A percentile compares a stretch with the other conserved stretches of the same genome.
phyloP scores from a whole-genome alignment of 2,329 filamentous ascomycete species.

The Botryotinia calthae region DNA sequence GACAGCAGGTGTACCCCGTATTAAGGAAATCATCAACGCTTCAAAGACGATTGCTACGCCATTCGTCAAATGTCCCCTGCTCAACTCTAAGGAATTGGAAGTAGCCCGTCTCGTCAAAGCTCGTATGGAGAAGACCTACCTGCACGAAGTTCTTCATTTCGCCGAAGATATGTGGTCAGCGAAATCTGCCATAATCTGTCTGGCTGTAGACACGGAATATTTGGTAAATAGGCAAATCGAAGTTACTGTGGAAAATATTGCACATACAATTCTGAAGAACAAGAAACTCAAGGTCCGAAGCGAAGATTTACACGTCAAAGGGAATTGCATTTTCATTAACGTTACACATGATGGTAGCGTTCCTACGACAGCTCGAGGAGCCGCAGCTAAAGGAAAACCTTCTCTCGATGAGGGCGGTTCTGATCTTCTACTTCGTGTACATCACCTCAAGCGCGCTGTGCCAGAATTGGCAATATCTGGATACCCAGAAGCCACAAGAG shows the following conservation, averaged over 20 bases:
- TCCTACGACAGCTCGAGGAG: conserved; percentile 34
- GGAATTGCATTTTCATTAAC: conserved; percentile 68
- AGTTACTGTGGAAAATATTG: conserved; percentile 70
- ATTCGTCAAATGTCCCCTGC: conserved; percentile 82
- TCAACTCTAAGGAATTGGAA: conserved; percentile 70
- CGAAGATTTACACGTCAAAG: conserved; percentile 61
- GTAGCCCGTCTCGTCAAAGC: conserved; percentile 90
- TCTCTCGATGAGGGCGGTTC: conserved; percentile 51
- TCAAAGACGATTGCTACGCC: conserved; percentile 92
- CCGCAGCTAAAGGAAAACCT: conserved; percentile 30
- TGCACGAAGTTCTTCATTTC: conserved; percentile 76
- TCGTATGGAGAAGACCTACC: conserved; percentile 89
- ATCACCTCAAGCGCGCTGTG: conserved; percentile 78
- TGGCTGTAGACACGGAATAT: conserved; percentile 77
- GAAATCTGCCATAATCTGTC: conserved; percentile 70
- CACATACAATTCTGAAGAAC: conserved; percentile 71
- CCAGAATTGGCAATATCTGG: conserved; percentile 85
- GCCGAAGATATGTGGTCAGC: conserved; percentile 88
- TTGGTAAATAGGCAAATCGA: conserved; percentile 81
- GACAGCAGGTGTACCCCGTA: conserved; percentile 97
- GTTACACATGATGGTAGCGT: conserved; percentile 56
- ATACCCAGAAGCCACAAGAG: conserved; percentile 79
- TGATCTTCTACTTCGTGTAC: conserved; percentile 73
- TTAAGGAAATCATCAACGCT: conserved; percentile 99
- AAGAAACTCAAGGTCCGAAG: conserved; percentile 77